Base-by-base conservation (phyloP, 176 grass and related monocot species). In the Rhynchospora breviuscula region DNA sequence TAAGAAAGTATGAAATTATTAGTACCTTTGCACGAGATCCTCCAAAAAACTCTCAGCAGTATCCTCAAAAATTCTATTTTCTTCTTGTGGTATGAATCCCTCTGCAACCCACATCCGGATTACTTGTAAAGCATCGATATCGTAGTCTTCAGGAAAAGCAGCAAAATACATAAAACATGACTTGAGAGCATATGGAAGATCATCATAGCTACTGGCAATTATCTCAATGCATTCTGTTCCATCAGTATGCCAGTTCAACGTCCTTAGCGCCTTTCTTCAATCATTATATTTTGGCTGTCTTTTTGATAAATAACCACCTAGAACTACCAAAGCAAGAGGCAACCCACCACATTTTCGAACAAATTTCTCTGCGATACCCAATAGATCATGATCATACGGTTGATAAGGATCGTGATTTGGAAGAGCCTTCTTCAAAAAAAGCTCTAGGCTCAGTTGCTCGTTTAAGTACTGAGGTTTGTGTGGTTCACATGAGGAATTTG, bases 151-250 rank as follows among this genome's bases (percentile, higher is more conserved):
- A 2, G 78, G 78, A 80, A 62, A 80, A 0, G 26, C 29, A 5
- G 77, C 25, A 43, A 80, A 60, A 14, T 80, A 80, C 77, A 61
- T 80, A 6, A 80, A 80, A 61, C 77, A 61, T 21, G 26, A 80
- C 18, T 80, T 80, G 0, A 80, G 52, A n/a, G 7, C 51, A 40
- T 43, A 13, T 15, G 77, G 26, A 4, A 80, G 40, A 7, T 80
- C 54, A 18, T 80, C 13, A 2, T 61, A 80, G 5, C 77, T 80
- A 40, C 52, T 80, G 33, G 44, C 52, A 40, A 80, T 60, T 59
- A 80, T 80, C 47, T 78, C 73, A 8, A 40, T 40, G 4, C 35
- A 40, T 40, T 40, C 40, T 80, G 43, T 8, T 40, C 35, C 54
- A 44, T 59, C 10, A 3, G 14, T 14, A 80, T 62, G 9, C 78